Evolutionary conservation across 2,329 filamentous ascomycete species (phyloP), one percentile per base, ranked within the genome.

Genomic region (Paramyrothecium sp.): DNA sequence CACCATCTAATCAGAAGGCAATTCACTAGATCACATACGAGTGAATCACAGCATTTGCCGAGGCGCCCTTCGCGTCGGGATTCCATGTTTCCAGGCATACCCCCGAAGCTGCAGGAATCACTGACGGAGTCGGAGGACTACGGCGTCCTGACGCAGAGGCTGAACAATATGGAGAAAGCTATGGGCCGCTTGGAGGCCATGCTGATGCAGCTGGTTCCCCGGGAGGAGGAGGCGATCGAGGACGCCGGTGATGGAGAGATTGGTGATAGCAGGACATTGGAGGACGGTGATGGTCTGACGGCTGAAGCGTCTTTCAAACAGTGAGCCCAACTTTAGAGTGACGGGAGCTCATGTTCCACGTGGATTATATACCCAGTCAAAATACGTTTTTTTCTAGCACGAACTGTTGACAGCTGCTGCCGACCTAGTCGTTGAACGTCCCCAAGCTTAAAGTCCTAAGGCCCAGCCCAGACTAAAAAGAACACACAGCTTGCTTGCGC

Each of bases 1-100:
- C 79, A 78, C 34, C 82, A 86, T 61, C 73, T 86, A 61, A 85
- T 86, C 60, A 77, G 82, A 11, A 75, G 81, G 26, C 83, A 86
- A 66, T 86, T 84, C 58, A 75, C 76, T 30, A 74, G 80, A 49
- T 75, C 75, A 41, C 72, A 75, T 38, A 76, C 76, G 17, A 70
- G 71, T n/a, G 74, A 75, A n/a, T 61, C 62, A n/a, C 63, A 63
- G 38, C 38, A 16, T 5, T 19, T 44, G 38, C 20, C 56, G 16
- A 65, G 68, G 30, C 69, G 74, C 20, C 69, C 75, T 16, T 75
- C 75, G 51, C 76, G 83, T 38, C 75, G 83, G 51, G 83, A 86
- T 69, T 86, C 83, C 44, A 83, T 85, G 59, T 85, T 83, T 57
- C 82, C 81, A 0, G 78, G 79, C 1, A 70, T 85, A 17, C 60